These are phyloP conservation scores for Hypomontagnella submonticulosa DNA, from an alignment of 495 filamentous ascomycete species.

Conservation along the genomic window DNA sequence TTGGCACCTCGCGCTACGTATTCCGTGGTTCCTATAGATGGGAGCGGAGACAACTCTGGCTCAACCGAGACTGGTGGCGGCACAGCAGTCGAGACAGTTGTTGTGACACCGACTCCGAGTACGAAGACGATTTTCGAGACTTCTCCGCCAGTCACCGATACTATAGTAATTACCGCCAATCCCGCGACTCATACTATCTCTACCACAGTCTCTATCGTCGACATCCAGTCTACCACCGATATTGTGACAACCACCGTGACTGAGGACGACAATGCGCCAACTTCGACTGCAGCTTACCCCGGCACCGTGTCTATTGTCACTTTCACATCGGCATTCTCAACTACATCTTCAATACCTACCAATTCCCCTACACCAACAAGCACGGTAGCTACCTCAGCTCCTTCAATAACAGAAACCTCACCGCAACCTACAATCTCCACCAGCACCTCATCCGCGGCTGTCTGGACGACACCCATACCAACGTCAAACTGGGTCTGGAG, in stretches of 20 bases:
- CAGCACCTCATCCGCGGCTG: slow-evolving; percentile 20
- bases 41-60: slow-evolving; percentile 35
- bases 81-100: slow-evolving; percentile 45
- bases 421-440: slow-evolving; percentile 21
- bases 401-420: slow-evolving; percentile 15
- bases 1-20: slow-evolving; percentile 48
- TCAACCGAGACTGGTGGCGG: slow-evolving; percentile 31
- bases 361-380: slow-evolving; percentile 16
- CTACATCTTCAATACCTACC: slow-evolving; percentile 18
- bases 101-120: slow-evolving; percentile 37
- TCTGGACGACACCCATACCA: slow-evolving; percentile 31
- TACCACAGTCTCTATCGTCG: slow-evolving; percentile 44
- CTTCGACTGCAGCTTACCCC: slow-evolving; percentile 27
- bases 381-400: slow-evolving; percentile 7
- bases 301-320: slow-evolving; percentile 15
- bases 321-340: slow-evolving; percentile 15
- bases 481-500: slow-evolving; percentile 34
- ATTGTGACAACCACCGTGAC: slow-evolving; percentile 45
- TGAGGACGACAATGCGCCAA: slow-evolving; percentile 23
- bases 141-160: slow-evolving; percentile 47
- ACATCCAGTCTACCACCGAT: slow-evolving; percentile 43
- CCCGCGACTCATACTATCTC: slow-evolving; percentile 45
- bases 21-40: slow-evolving; percentile 53
- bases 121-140: slow-evolving; percentile 43
- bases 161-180: slow-evolving; percentile 42